phyloP scores from a whole-genome alignment of 495 filamentous ascomycete genomes.

The Aspergillus indologenus region DNA sequence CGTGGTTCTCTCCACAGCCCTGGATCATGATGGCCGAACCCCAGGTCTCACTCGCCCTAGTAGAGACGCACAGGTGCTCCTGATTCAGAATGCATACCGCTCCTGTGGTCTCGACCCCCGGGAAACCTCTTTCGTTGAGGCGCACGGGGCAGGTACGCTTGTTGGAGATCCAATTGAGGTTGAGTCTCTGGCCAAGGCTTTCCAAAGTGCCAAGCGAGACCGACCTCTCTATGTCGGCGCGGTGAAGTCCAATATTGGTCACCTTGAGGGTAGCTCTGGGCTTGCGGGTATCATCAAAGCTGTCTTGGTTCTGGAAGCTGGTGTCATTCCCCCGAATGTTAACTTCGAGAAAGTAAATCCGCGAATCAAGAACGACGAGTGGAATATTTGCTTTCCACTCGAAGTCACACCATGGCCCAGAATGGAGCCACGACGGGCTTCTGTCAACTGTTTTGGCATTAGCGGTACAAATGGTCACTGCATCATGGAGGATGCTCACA shows the following conservation, averaged over 20 bases:
- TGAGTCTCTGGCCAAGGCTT: slow-evolving; percentile 3
- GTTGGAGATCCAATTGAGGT: slow-evolving; percentile 15
- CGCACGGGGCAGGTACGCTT: slow-evolving; percentile 42
- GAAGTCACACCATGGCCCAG: slow-evolving; percentile 10
- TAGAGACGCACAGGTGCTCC: slow-evolving; percentile 21
- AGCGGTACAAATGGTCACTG: slow-evolving; percentile 21
- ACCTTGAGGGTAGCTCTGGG: slow-evolving; percentile 37
- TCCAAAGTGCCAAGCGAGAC: neutral
- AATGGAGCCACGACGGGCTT: slow-evolving; percentile 15
- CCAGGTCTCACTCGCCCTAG: slow-evolving; percentile 19
- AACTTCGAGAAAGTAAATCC: slow-evolving; percentile 48
- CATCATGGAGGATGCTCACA: slow-evolving; percentile 23
- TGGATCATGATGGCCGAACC: slow-evolving; percentile 45
- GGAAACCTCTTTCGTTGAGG: slow-evolving; percentile 23
- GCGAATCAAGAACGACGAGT: slow-evolving; percentile 12
- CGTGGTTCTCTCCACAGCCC: slow-evolving; percentile 34
- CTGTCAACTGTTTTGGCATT: slow-evolving; percentile 27
- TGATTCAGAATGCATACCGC: slow-evolving; percentile 26
- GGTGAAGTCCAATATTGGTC: slow-evolving; percentile 45
- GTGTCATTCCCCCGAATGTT: slow-evolving; percentile 48
- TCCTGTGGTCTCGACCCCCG: slow-evolving; percentile 28
- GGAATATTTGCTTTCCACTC: slow-evolving; percentile 11
- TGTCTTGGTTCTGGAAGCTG: slow-evolving; percentile 45
- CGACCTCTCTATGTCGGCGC: slow-evolving; percentile 30
- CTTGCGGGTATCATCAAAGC: slow-evolving; percentile 54